A percentile compares a stretch with the other conserved stretches of the same genome.
These are phyloP conservation scores for Irpex rosettiformis DNA, from an alignment of 1,284 basidiomycete species.

Conservation along the genomic window DNA sequence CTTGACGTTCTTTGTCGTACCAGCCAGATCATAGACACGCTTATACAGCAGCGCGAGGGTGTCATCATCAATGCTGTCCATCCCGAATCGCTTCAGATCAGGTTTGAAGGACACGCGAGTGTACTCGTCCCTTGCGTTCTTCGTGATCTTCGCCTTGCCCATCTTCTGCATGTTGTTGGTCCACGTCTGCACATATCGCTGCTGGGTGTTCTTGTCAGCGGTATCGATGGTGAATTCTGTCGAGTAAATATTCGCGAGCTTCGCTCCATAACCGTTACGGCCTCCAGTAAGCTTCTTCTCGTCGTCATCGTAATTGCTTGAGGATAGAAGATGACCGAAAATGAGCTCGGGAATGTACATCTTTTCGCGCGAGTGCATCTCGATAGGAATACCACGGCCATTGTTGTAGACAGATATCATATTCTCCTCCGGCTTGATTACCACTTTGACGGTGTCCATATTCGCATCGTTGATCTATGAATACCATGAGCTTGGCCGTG, in stretches of 20 bases:
- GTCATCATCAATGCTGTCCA: conserved; percentile 91
- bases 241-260: conserved; percentile 98
- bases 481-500: neutral
- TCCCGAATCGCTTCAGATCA: conserved; percentile 89
- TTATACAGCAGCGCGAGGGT: conserved; percentile 89
- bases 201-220: conserved; percentile 81
- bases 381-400: conserved; percentile 94
- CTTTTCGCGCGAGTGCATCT: conserved; percentile 91
- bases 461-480: conserved; percentile 80
- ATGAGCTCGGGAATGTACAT: conserved; percentile 98
- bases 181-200: conserved; percentile 97
- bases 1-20: conserved; percentile 91
- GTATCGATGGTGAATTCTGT: conserved; percentile 97
- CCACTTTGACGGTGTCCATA: conserved; percentile 90
- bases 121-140: conserved; percentile 87
- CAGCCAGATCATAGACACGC: conserved; percentile 97
- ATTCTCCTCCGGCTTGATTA: conserved; percentile 81
- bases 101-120: conserved; percentile 96
- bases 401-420: conserved; percentile 95
- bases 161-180: conserved; percentile 91
- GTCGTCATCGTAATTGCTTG: conserved; percentile 98
- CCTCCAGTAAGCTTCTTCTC: conserved; percentile 99
- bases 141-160: conserved; percentile 89
- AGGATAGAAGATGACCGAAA: conserved; percentile 94
- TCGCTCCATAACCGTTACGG: conserved; percentile 98